Base-by-base conservation (phyloP, 2,329 filamentous ascomycete genomes). In the Fusarium musae region DNA sequence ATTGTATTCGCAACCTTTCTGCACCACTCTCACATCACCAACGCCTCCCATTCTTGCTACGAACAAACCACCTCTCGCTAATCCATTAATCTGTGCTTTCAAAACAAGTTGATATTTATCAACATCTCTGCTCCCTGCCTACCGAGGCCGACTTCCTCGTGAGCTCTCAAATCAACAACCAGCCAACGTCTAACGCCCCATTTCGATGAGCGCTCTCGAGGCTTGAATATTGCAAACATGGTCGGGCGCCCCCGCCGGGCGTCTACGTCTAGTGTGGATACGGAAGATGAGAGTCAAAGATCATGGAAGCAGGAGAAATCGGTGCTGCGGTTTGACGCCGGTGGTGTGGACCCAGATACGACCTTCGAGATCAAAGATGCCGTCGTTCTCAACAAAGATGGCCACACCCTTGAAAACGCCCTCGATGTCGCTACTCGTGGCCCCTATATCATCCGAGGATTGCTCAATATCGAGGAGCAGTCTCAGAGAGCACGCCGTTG, bases 351-450 rank as follows among this genome's bases (percentile, higher is more conserved):
- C 74, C 81, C 89, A 21, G 92, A 89, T 86, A 89, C 90, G 7
- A 86, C 86, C 54, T 93, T 92, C 77, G 83, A 89, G 10, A 84
- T 94, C 46, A 84, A 79, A 56, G 86, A 93, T 77, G 91, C 88
- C 42, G 84, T 88, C 23, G 85, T 93, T n/a, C 86, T 88, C 70
- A 82, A 83, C 54, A 85, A 82, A 52, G 85, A 90, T 73, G 87
- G 88, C 36, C 80, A 81, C 34, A 86, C 85, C n/a, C 79, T 89
- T 7, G 88, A 87, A 34, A 93, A 89, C 76, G 86, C 92, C 9
- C 85, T 94, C 8, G 80, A 89, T 52, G 89, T 91, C 6, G 87
- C 88, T 73, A 80, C 87, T 1, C 84, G 89, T 47, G 88, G 90
- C 0, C 91, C 92, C 0, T 87, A 92, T 63, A 86, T 86, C 11